Base-by-base conservation (phyloP, 2,329 filamentous ascomycete species). In the Aspergillus niger region DNA sequence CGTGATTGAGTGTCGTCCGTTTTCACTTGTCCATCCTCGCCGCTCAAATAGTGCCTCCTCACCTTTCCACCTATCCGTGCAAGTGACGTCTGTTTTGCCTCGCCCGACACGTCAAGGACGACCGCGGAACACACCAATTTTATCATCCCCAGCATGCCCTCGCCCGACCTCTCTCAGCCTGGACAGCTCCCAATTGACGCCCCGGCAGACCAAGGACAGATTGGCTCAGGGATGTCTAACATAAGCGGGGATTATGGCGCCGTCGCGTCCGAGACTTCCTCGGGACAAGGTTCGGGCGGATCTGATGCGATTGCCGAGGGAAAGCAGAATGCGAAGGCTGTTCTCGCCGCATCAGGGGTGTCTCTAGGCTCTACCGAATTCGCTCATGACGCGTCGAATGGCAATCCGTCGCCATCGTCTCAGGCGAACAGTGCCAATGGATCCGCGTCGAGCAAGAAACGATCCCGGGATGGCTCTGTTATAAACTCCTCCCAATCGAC, bases 321-420 rank as follows among this genome's bases (percentile, higher is more conserved):
- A 57, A 88, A 88, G 69, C 82, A 86, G 69, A 85, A 82, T 71
- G 84, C 85, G 51, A 86, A 84, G 73, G 83, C 84, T 41, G 78
- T 85, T 55, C 78, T 87, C 70, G 83, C 81, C 41, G 82, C 83
- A 24, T 83, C 84, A n/a, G 76, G 74, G 10, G 70, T 74, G 43
- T 62, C 73, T 24, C 28, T 72, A 22, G 13, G 61, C 43, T 49
- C 70, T 38, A 63, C 69, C 47, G 74, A 76, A 26, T 67, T 70
- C 5, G 69, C 67, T 53, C 61, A 71, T 48, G 69, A 71, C 49
- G 68, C 70, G 49, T 70, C 72, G 24, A 69, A 72, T 55, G 70
- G 67, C 44, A 70, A 69, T 13, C 56, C 66, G 43, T 66, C 65
- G 48, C 63, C 69, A 50, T 60, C 63, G 30, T 68, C 71, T 4